Evolutionary conservation across 2,329 filamentous ascomycete genomes (phyloP), one percentile per base, ranked within the genome.

Genomic region (Dendrostoma leiphaemia): DNA sequence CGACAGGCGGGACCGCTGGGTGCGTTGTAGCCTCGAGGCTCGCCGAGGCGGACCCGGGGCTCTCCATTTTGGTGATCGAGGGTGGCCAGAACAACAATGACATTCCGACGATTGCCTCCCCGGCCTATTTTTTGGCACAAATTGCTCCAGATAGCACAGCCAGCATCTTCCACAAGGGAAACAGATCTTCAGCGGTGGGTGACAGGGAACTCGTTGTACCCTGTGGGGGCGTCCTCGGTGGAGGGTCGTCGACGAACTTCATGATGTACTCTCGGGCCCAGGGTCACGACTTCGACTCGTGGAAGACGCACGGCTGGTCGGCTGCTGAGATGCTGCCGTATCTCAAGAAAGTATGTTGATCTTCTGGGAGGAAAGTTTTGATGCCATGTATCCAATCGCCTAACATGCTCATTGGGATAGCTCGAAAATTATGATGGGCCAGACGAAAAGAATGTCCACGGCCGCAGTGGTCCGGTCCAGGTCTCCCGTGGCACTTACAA

Each of bases 21-120:
- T 76, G 77, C 59, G 71, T 80, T 23, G 66, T 80, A 31, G 78
- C 79, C 15, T 73, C 69, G 3, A 70, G 80, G 47, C 71, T 83
- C 6, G 74, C 78, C 8, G 74, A 76, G 51, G 76, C 78, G 0
- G 74, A 80, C 51, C 76, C 75, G 1, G 66, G 69, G 29, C 65
- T 81, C 2, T 74, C 73, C 15, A 74, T 83, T 38, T 66, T 83
- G 12, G 67, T 84, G 6, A 74, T 83, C 47, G 81, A 84, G 61
- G 69, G 72, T 26, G 81, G 81, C 1, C 70, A 69, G 19, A 78
- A 83, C 63, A 83, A 78, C 60, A 74, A 76, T n/a, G n/a, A n/a
- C 54, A 68, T 76, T 48, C 75, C 76, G 0, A 72, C 69, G 6
- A 68, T 83, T 17, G 67, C 74, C 10, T 71, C 78, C 48, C 81